Conservation (phyloP, 2,329 filamentous ascomycete species). For the Penicillium verrucosum region DNA sequence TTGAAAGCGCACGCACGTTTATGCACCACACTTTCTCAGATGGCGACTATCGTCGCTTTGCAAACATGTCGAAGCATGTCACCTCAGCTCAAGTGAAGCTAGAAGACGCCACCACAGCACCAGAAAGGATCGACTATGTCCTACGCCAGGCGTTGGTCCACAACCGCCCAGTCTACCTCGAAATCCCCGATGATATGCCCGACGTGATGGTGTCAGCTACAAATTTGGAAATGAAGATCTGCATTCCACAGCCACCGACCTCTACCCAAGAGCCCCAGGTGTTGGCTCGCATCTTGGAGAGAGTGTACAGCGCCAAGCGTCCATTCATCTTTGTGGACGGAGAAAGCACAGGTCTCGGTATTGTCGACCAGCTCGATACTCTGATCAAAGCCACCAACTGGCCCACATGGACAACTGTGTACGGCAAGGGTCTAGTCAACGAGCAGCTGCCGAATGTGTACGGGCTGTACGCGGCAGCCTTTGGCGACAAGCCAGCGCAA, state of each 20-base stretch:
- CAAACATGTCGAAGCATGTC: slow-evolving; percentile 49
- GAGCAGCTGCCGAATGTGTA: slow-evolving; percentile 49
- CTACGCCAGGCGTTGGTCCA: slow-evolving; percentile 52
- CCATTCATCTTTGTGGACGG: slow-evolving; percentile 55
- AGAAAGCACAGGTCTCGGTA: slow-evolving; percentile 44
- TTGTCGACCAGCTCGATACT: slow-evolving; percentile 43
- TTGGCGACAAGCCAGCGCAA: slow-evolving; percentile 32
- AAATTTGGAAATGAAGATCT: slow-evolving; percentile 19
- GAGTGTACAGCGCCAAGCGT: slow-evolving; percentile 46
- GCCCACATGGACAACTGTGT: slow-evolving; percentile 49
- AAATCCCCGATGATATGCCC: slow-evolving; percentile 56
- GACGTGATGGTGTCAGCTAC: slow-evolving; percentile 20
- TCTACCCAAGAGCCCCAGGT: slow-evolving; percentile 15
- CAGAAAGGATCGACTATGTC: slow-evolving; percentile 52
- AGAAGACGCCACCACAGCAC: slow-evolving; percentile 44
- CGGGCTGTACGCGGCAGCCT: slow-evolving; percentile 49
- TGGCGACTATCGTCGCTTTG: slow-evolving; percentile 52
- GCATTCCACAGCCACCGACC: slow-evolving; percentile 13
- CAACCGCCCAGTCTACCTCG: slow-evolving; percentile 55
- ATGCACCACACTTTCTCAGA: slow-evolving; percentile 69
- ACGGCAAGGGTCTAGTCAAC: slow-evolving; percentile 52
- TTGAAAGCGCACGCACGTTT: slow-evolving; percentile 44
- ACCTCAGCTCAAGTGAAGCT: slow-evolving; percentile 52
- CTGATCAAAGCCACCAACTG: slow-evolving; percentile 46
- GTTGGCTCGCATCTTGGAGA: slow-evolving; percentile 38